Percentiles rank a stretch among this genome's conserved stretches.
Conservation (phyloP, 306 rosid species). For the Quercus agrifolia region DNA sequence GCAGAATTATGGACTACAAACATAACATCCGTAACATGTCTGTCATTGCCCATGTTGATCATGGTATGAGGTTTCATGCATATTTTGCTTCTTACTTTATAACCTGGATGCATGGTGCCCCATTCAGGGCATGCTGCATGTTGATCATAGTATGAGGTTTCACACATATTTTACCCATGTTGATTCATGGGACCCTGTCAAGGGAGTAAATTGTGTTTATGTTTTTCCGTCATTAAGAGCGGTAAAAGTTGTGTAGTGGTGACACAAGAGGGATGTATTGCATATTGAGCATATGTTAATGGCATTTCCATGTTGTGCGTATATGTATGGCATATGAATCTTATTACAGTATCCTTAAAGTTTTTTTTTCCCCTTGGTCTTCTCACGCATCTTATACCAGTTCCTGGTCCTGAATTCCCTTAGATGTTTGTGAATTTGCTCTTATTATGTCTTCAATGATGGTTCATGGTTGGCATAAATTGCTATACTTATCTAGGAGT, state of each 20-base stretch:
- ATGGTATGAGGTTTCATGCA: slow-evolving; percentile 35
- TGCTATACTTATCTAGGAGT: background rate
- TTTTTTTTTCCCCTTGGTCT: background rate
- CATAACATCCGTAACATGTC: slow-evolving; percentile 95
- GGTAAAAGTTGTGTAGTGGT: background rate
- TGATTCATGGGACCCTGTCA: background rate
- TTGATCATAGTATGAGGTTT: slow-evolving; percentile 58
- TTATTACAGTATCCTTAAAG: background rate
- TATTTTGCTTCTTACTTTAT: background rate
- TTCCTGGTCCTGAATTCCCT: background rate
- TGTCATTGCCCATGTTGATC: slow-evolving; percentile 91
- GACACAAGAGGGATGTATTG: background rate
- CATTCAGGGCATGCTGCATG: slow-evolving; percentile 10
- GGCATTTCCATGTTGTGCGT: background rate
- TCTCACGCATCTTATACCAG: background rate
- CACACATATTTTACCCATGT: background rate
- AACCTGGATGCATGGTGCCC: background rate
- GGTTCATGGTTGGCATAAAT: background rate
- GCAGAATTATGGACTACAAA: slow-evolving; percentile 82
- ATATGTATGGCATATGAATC: background rate
- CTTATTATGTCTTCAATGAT: no score
- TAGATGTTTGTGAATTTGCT: no score
- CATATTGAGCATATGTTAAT: background rate
- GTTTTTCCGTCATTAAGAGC: no score
- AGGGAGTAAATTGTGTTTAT: no score